These are phyloP conservation scores for Fusarium sp. DNA, from an alignment of 2,329 filamentous ascomycete genomes.

Conservation along the genomic window DNA sequence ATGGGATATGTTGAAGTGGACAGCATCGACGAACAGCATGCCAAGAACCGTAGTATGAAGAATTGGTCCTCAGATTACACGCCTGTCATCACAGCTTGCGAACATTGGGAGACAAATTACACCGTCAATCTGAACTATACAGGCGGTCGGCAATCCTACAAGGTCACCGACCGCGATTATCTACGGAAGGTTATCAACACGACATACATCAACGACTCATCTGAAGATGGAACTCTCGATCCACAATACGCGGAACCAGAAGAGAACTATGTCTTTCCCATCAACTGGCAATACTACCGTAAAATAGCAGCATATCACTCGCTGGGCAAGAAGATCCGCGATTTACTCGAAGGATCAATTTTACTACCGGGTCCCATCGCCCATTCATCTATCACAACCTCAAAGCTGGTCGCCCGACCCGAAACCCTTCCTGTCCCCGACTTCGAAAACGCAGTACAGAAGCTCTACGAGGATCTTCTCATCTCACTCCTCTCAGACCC, in stretches of 20 bases:
- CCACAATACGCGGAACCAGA: conserved; percentile 11
- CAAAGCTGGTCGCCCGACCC: conserved; percentile 29
- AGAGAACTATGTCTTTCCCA: conserved; percentile 23
- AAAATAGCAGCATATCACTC: conserved; percentile 28
- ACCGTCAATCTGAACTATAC: conserved; percentile 37
- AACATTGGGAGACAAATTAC: conserved; percentile 38
- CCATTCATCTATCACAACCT: conserved; percentile 17
- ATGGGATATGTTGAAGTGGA: conserved; percentile 35
- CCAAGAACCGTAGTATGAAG: neutral
- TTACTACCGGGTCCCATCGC: conserved; percentile 15
- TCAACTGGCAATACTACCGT: conserved; percentile 19
- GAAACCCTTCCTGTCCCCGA: conserved; percentile 21
- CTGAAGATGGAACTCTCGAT: conserved; percentile 23
- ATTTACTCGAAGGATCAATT: conserved; percentile 28
- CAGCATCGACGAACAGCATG: conserved; percentile 2
- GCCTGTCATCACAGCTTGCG: conserved; percentile 29
- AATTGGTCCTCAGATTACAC: conserved; percentile 27
- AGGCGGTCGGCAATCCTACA: conserved; percentile 29
- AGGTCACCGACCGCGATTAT: conserved; percentile 19
- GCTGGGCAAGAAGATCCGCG: conserved; percentile 24
- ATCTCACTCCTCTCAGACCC: conserved; percentile 38
- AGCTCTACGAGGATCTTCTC: conserved; percentile 33
- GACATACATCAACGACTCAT: conserved; percentile 8
- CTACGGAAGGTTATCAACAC: conserved; percentile 34
- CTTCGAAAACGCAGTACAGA: conserved; percentile 12